Conservation (phyloP, 371 early-diverging fungal genomes). For the Zychaea mexicana region DNA sequence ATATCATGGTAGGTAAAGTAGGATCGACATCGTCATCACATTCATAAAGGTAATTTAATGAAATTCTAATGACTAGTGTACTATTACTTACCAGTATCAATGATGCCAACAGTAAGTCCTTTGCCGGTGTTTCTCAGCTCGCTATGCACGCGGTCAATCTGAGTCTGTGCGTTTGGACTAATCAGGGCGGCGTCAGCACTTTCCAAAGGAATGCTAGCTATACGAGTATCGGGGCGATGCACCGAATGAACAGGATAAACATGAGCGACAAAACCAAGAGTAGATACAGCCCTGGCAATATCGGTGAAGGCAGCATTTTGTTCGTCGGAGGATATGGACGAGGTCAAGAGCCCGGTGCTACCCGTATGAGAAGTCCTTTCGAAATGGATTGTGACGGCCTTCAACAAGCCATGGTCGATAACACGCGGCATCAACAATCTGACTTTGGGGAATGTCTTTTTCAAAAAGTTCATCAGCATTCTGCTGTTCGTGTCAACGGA, state of each 20-base stretch:
- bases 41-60: too few species aligned
- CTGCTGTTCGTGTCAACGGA: not conserved
- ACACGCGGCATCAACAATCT: not conserved
- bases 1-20: not conserved
- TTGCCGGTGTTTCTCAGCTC: too few species aligned
- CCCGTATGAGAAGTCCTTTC: not conserved
- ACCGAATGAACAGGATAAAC: slow-evolving; percentile 30
- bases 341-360: not conserved
- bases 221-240: slow-evolving; percentile 22
- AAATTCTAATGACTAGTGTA: too few species aligned
- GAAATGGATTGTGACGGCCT: not conserved
- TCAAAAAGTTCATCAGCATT: not conserved
- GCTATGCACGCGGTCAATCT: too few species aligned
- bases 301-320: not conserved
- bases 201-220: too few species aligned
- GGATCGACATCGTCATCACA: too few species aligned
- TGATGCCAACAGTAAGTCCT: too few species aligned
- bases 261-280: slow-evolving; percentile 13
- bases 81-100: too few species aligned
- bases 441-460: not conserved
- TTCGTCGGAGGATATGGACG: too few species aligned
- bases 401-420: not conserved
- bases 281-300: not conserved
- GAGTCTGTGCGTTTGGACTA: too few species aligned
- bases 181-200: too few species aligned